These are phyloP conservation scores for Moringa oleifera DNA, from an alignment of 345 rosid species.

Conservation along the genomic window DNA sequence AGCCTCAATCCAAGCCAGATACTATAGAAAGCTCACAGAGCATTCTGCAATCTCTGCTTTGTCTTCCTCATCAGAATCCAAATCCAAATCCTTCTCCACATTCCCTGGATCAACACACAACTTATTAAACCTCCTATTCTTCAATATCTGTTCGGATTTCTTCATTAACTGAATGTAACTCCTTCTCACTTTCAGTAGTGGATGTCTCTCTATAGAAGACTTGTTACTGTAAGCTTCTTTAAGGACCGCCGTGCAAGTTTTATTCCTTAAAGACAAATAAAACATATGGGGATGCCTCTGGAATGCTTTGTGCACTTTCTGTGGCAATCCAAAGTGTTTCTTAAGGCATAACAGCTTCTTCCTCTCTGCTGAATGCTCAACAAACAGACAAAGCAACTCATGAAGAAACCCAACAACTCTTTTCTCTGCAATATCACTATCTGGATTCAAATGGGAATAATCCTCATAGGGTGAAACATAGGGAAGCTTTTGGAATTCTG, in stretches of 20 bases:
- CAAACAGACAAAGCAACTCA: slow-evolving; percentile 73
- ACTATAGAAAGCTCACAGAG: too few species aligned
- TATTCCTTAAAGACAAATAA: slow-evolving; percentile 65
- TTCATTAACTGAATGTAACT: slow-evolving; percentile 62
- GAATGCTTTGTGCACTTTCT: slow-evolving; percentile 77
- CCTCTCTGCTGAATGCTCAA: slow-evolving; percentile 79
- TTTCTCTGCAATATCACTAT: slow-evolving; percentile 75
- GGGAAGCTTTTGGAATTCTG: slow-evolving; percentile 65
- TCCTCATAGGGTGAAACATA: slow-evolving; percentile 81
- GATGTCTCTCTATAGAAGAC: slow-evolving; percentile 49
- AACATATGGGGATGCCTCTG: slow-evolving; percentile 84
- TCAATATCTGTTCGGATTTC: slow-evolving; percentile 42
- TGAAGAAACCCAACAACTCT: slow-evolving; percentile 83
- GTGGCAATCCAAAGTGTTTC: slow-evolving; percentile 68
- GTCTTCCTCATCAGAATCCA: slow-evolving; percentile 32
- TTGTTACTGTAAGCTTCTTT: slow-evolving; percentile 67
- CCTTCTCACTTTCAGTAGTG: slow-evolving; percentile 50
- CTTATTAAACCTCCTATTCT: slow-evolving; percentile 32
- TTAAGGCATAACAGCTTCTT: slow-evolving; percentile 68
- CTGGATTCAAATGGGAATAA: slow-evolving; percentile 53
- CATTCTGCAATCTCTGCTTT: slow-evolving; percentile 4
- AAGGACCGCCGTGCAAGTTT: slow-evolving; percentile 71
- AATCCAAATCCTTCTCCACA: slow-evolving; percentile 38
- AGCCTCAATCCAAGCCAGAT: too few species aligned
- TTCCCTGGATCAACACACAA: slow-evolving; percentile 10